Conservation (phyloP, 225 moss, liverwort and hornwort genomes). For the Asterella californica region DNA sequence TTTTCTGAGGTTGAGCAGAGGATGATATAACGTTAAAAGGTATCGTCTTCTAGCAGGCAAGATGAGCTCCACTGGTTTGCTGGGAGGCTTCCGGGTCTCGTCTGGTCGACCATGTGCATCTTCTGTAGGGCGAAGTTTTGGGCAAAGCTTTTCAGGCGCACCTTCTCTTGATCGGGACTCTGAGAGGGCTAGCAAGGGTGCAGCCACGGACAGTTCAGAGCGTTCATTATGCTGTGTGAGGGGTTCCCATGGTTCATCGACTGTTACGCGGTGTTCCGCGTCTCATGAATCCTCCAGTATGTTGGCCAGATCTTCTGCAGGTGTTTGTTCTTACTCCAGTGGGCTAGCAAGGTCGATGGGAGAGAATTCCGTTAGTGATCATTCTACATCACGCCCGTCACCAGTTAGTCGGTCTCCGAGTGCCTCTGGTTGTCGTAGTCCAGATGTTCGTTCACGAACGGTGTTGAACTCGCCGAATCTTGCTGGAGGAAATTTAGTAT, state of each 20-base stretch:
- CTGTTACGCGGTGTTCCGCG: constrained; percentile 12
- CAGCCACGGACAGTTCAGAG: constrained; percentile 32
- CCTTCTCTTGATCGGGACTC: constrained; percentile 28
- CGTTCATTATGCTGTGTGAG: constrained; percentile 16
- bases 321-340: not conserved
- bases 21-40: constrained; percentile 2
- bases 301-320: not conserved
- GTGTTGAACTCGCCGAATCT: constrained; percentile 16
- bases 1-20: not conserved
- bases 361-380: constrained; percentile 9
- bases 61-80: constrained; percentile 40
- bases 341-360: constrained; percentile 5
- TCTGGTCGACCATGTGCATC: constrained; percentile 17
- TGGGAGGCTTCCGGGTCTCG: constrained; percentile 41
- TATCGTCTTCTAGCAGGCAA: not conserved
- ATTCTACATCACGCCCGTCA: not conserved
- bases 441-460: constrained; percentile 18
- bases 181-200: constrained; percentile 29
- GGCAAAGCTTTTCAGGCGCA: constrained; percentile 17
- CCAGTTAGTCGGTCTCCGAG: not conserved
- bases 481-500: constrained; percentile 9
- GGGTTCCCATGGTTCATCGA: constrained; percentile 6
- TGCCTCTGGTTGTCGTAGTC: constrained; percentile 12
- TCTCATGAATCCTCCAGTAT: constrained; percentile 12
- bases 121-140: constrained; percentile 22